Conservation (phyloP, 192 early-diverging fungal genomes). For the Linnemannia zychae region DNA sequence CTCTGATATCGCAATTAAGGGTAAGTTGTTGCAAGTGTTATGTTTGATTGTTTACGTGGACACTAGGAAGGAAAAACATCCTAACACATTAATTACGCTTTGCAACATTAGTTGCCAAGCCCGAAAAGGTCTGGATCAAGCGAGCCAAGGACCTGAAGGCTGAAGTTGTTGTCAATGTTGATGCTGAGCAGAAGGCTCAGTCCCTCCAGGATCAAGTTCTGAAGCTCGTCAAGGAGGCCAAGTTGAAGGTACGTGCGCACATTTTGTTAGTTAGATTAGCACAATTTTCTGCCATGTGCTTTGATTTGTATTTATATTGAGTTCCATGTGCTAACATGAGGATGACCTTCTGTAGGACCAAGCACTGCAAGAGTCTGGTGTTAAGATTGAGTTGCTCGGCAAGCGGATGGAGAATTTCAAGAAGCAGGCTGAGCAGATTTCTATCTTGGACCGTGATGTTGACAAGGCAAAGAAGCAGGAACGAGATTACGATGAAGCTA, state of each 20-base stretch:
- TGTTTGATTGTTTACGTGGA: not conserved
- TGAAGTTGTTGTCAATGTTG: conserved; percentile 83
- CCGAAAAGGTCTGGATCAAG: conserved; percentile 82
- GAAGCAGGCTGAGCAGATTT: conserved; percentile 76
- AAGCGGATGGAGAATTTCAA: conserved; percentile 78
- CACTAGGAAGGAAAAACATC: not conserved
- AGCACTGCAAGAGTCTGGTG: conserved; percentile 76
- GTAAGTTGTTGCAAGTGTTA: conserved; percentile 25
- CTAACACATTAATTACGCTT: not conserved
- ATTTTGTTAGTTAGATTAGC: not conserved
- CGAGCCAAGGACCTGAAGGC: conserved; percentile 87
- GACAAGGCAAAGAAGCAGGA: conserved; percentile 71
- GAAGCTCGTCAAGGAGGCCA: conserved; percentile 83
- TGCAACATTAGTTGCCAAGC: conserved; percentile 50
- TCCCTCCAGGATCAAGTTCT: conserved; percentile 83
- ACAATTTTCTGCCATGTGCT: not conserved
- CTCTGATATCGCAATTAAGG: conserved; percentile 64
- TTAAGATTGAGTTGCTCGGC: conserved; percentile 88
- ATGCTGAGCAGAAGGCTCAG: conserved; percentile 83
- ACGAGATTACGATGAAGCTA: conserved; percentile 78
- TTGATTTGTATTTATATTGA: not conserved
- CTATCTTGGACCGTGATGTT: conserved; percentile 70
- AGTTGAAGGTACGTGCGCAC: conserved; percentile 69
- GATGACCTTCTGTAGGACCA: conserved; percentile 69
- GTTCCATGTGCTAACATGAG: not conserved